Evolutionary conservation across 2,329 filamentous ascomycete species (phyloP).

Genomic region (Alternaria viburni): DNA sequence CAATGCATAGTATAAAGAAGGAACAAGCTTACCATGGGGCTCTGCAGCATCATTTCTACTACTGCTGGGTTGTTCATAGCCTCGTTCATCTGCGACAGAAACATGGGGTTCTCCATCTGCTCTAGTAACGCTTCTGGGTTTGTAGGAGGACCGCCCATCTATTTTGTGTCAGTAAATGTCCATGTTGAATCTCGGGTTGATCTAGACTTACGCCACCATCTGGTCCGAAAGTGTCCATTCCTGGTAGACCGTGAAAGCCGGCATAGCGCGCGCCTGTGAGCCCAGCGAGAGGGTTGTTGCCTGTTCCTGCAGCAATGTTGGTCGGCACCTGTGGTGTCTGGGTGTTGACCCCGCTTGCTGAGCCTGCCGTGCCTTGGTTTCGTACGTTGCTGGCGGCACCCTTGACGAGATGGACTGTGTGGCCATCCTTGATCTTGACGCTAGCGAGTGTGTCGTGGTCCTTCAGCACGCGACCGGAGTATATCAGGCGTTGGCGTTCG

Average conservation of each 20-base stretch:
- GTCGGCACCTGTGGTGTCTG: constrained; percentile 69
- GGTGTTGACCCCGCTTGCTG: constrained; percentile 49
- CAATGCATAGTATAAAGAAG: neutral
- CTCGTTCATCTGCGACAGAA: constrained; percentile 88
- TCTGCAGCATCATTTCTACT: constrained; percentile 75
- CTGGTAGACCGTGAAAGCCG: constrained; percentile 87
- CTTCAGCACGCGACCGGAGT: constrained; percentile 96
- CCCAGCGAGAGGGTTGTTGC: constrained; percentile 85
- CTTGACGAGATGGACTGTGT: constrained; percentile 96
- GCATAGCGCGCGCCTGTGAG: constrained; percentile 93
- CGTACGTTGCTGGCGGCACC: constrained; percentile 86
- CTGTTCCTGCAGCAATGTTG: constrained; percentile 80
- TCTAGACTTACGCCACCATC: constrained; percentile 83
- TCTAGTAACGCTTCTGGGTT: constrained; percentile 80
- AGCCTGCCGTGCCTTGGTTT: constrained; percentile 52
- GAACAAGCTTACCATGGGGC: constrained; percentile 57
- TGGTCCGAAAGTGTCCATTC: constrained; percentile 86
- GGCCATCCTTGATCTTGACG: constrained; percentile 95
- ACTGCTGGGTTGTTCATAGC: constrained; percentile 94
- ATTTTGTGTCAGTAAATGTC: constrained; percentile 23
- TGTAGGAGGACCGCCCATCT: constrained; percentile 92
- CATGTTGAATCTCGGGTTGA: neutral
- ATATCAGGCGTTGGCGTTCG: constrained; percentile 93
- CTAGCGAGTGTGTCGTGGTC: constrained; percentile 83
- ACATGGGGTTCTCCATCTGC: constrained; percentile 87